Evolutionary conservation across 2,329 filamentous ascomycete genomes (phyloP).

Genomic region (Elsinoe arachidis): DNA sequence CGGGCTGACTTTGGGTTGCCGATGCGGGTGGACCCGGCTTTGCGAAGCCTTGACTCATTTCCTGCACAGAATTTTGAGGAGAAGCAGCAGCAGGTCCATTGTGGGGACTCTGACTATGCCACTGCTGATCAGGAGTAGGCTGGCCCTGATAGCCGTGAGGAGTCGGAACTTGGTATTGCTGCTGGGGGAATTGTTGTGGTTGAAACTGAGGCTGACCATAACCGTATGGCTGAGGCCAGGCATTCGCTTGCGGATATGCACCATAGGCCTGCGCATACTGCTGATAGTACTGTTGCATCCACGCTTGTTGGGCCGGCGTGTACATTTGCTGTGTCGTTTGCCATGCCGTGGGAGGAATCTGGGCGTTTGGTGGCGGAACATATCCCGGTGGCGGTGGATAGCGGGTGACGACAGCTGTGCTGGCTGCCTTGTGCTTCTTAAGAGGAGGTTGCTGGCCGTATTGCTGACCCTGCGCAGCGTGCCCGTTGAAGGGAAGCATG

Average conservation of each 20-base stretch:
- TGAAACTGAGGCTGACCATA: conserved; percentile 4
- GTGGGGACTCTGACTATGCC: background rate
- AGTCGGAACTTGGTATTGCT: conserved; percentile 15
- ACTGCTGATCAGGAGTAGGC: background rate
- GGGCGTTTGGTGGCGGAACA: conserved; percentile 21
- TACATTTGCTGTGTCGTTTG: conserved; percentile 12
- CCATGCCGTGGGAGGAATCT: conserved; percentile 2
- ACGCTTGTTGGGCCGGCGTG: conserved; percentile 4
- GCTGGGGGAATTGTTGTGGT: background rate
- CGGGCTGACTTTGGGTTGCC: background rate
- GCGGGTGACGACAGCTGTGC: conserved; percentile 41
- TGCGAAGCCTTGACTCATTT: background rate
- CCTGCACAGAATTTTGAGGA: background rate
- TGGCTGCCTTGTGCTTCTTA: conserved; percentile 33
- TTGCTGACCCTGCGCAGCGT: conserved; percentile 8
- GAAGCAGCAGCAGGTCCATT: background rate
- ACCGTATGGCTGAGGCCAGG: background rate
- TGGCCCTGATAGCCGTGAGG: background rate
- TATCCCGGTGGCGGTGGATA: conserved; percentile 44
- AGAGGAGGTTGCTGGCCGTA: conserved; percentile 23
- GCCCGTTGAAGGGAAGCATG: conserved; percentile 10
- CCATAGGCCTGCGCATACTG: conserved; percentile 15
- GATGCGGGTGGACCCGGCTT: background rate
- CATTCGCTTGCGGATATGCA: background rate
- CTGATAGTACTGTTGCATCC: conserved; percentile 13